Evolutionary conservation across 345 rosid species (phyloP), one percentile per base, ranked within the genome.

Genomic region (Isatis tinctoria): DNA sequence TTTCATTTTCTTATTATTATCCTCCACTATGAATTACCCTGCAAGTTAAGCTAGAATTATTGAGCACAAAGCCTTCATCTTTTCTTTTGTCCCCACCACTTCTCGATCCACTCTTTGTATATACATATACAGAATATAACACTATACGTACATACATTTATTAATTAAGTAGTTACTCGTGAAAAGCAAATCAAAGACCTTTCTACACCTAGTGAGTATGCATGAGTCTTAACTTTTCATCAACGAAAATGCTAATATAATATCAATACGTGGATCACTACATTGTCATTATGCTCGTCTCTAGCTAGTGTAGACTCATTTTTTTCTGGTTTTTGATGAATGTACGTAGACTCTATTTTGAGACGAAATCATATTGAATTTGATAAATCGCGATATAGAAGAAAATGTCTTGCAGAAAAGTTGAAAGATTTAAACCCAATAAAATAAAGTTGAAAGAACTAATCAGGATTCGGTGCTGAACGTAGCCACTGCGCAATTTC

Each of bases 51-150:
- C 54, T 69, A 69, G 27, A 75, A 75, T 75, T 22, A 75, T 75
- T 75, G 79, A 68, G 64, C 69, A 52, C 64, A 61, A 75, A 75
- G 79, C 69, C 62, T 48, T 14, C 63, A 41, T 41, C 32, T 75
- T 68, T 43, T 37, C 64, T 75, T 75, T 68, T 61, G 79, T 52
- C 69, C 79, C 74, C 74, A 68, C 74, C 74, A 75, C 79, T 75
- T 75, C 24, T 35, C 33, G 33, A 75, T 43, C 51, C 69, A 60
- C 69, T 68, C 47, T 68, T 60, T 52, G 28, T 27, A 12, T 67
- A 37, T 45, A 35, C 24, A 26, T n/a, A 65, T 35, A 59, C 5
- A 36, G n/a, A 2, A 73, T 28, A 43, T 44, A 57, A 24, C 16
- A 54, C 58, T 65, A 16, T 43, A 27, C 26, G 24, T 27, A 16